Evolutionary conservation across 2,329 filamentous ascomycete genomes (phyloP).

Genomic region (Arthrobotrys conoides): DNA sequence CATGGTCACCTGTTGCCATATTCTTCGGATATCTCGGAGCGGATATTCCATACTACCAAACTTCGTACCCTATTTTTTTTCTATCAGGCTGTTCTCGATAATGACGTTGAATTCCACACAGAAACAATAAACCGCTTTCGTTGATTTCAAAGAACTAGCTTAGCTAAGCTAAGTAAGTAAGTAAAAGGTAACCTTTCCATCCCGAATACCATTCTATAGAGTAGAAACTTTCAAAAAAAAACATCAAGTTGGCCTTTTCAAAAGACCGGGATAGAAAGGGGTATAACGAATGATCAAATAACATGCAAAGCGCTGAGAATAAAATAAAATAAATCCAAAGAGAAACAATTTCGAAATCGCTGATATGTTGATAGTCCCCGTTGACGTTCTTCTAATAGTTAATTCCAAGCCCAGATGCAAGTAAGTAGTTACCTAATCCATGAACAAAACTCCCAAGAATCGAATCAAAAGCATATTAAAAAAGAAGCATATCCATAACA

Average conservation of each 20-base stretch:
- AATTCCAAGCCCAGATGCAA: constrained; percentile 14
- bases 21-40: constrained; percentile 18
- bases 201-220: constrained; percentile 20
- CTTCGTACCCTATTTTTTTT: background rate
- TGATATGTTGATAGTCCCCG: background rate
- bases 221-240: background rate
- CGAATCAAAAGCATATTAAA: constrained; percentile 2
- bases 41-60: background rate
- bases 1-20: constrained; percentile 4
- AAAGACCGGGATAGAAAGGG: constrained; percentile 14
- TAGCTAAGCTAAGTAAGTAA: background rate
- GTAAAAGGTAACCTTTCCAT: background rate
- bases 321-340: background rate
- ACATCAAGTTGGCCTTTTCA: constrained; percentile 9
- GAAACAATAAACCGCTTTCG: background rate
- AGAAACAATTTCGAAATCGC: constrained; percentile 2
- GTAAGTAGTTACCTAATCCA: constrained; percentile 11
- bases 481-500: constrained; percentile 15
- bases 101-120: constrained; percentile 26
- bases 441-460: constrained; percentile 25
- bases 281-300: constrained; percentile 5
- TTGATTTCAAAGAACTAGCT: background rate
- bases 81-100: constrained; percentile 1
- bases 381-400: constrained; percentile 3
- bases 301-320: background rate